phyloP scores from a whole-genome alignment of 2,329 filamentous ascomycete genomes.

The Sporothrix luriei region DNA sequence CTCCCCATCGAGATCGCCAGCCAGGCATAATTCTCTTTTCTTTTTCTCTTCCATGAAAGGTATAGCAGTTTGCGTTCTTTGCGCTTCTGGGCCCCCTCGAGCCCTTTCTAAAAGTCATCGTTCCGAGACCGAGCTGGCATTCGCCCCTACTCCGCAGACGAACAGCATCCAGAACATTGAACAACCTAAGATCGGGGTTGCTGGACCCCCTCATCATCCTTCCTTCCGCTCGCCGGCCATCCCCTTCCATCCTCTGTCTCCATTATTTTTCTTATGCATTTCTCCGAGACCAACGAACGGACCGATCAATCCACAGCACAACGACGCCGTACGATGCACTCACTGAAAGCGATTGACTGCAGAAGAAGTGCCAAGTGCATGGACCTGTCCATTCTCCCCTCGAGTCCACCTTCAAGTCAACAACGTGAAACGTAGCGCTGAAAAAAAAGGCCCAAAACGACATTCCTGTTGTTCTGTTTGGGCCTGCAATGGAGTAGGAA shows the following conservation, averaged over 20 bases:
- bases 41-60: not conserved
- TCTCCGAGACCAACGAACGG: not conserved
- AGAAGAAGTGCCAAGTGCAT: not conserved
- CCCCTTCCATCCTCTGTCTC: slow-evolving; percentile 11
- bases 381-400: not conserved
- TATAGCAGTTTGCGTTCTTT: slow-evolving; percentile 7
- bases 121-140: slow-evolving; percentile 9
- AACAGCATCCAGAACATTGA: slow-evolving; percentile 8
- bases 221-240: slow-evolving; percentile 8
- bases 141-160: slow-evolving; percentile 12
- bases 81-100: not conserved
- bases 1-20: slow-evolving; percentile 6
- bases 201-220: not conserved
- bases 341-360: too few relatives aligned
- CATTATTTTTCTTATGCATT: not conserved
- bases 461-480: not conserved
- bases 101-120: not conserved
- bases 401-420: not conserved
- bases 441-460: not conserved
- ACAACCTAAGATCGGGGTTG: not conserved
- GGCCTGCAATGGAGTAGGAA: not conserved
- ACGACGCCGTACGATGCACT: slow-evolving; percentile 9
- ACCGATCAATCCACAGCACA: not conserved
- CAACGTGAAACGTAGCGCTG: slow-evolving; percentile 30
- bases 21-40: not conserved